Base-by-base conservation (phyloP, 129 eudicot species). In the Smallanthus sonchifolius region DNA sequence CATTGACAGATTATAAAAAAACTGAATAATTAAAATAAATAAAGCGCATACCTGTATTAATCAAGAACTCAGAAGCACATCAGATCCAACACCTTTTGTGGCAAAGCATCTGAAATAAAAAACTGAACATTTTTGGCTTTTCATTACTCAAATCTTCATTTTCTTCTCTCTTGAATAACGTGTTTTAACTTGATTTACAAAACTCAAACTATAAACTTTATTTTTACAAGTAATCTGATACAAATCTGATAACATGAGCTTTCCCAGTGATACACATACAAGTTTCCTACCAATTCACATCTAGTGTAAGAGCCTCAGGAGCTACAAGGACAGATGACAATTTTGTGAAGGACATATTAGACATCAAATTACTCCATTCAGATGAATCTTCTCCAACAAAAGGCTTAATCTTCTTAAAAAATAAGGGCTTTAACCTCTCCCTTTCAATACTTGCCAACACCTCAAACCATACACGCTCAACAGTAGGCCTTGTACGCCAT, bases 241-340 rank as follows among this genome's bases (percentile, higher is more conserved):
- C 73, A 51, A 68, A 67, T 76, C 75, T 48, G 48, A 17, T 7
- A 32, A 20, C 52, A 62, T 55, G 69, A 38, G 54, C 70, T 55
- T 49, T 74, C 56, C 62, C 37, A 24, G n/a, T 65, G 35, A 74
- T 65, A 75, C 54, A 51, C 42, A 35, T 61, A 69, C 24, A 61
- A 15, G 43, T 80, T 66, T 66, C 81, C 87, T 91, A 88, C 95
- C 87, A 86, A 76, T 83, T 88, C 69, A 91, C 92, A 67, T 88
- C 95, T 45, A 91, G 81, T 8, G 97, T 91, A 36, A 91, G 83
- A 14, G 97, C 80, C 79, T 91, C 97, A 0, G 92, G 95, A 67
- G 88, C 80, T 44, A 91, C 87, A 77, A 91, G 87, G n/a, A 72
- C 75, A 6, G 97, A 81, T 10, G 97, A 85, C 70, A 84, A 76